phyloP scores from a whole-genome alignment of 805 yeast genomes.

The Brettanomyces naardenensis region DNA sequence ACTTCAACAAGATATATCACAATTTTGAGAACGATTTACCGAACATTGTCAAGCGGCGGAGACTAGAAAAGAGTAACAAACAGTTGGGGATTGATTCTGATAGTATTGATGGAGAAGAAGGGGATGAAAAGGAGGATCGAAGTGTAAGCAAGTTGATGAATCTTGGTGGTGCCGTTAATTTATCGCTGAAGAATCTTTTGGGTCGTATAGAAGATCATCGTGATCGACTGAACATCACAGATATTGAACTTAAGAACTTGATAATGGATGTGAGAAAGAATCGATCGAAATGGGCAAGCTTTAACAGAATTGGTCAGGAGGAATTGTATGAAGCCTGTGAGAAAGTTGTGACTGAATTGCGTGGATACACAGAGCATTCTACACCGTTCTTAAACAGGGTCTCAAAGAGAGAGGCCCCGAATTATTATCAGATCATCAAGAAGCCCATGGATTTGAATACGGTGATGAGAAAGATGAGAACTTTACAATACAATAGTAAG shows the following conservation, averaged over 20 bases:
- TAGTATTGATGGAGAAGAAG: conserved; percentile 9
- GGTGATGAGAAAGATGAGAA: conserved; percentile 81
- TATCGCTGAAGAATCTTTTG: conserved; percentile 73
- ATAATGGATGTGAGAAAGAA: conserved; percentile 91
- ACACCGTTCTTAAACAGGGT: conserved; percentile 93
- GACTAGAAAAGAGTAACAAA: conserved; percentile 73
- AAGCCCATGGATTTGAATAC: conserved; percentile 96
- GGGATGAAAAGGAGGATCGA: conserved; percentile 8
- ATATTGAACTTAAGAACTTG: conserved; percentile 73
- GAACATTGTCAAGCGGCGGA: conserved; percentile 65
- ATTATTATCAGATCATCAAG: conserved; percentile 82
- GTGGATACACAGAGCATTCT: conserved; percentile 93
- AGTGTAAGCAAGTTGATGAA: conserved; percentile 23
- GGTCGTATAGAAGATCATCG: conserved; percentile 72
- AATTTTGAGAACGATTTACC: conserved; percentile 71
- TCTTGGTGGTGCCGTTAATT: conserved; percentile 59
- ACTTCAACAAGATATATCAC: conserved; percentile 68
- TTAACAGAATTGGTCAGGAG: conserved; percentile 93
- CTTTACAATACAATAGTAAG: conserved; percentile 75
- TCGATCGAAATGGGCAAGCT: conserved; percentile 96
- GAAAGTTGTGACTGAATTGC: conserved; percentile 80
- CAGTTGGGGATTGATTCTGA: conserved; percentile 38
- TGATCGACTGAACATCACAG: conserved; percentile 67
- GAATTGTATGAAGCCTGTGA: conserved; percentile 97
- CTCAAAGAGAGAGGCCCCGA: conserved; percentile 97